phyloP scores from a whole-genome alignment of 805 yeast species.

The Metschnikowia hibisci region DNA sequence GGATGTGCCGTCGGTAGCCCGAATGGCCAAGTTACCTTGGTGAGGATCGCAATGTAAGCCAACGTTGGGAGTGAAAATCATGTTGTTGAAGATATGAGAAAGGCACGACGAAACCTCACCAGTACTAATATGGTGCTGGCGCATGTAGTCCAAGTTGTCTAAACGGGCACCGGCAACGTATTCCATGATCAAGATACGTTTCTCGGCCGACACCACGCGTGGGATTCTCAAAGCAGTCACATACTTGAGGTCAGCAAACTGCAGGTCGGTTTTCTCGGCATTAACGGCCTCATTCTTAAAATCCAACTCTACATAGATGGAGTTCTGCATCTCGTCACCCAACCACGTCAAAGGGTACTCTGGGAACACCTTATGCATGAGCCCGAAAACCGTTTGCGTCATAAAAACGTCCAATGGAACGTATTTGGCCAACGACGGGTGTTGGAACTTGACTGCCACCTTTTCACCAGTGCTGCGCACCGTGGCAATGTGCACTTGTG shows the following conservation, averaged over 20 bases:
- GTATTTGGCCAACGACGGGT: conserved; percentile 79
- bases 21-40: conserved; percentile 91
- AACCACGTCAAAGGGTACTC: conserved; percentile 93
- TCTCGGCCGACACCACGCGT: conserved; percentile 56
- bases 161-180: conserved; percentile 76
- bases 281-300: conserved; percentile 84
- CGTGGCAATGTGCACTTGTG: conserved; percentile 87
- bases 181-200: conserved; percentile 84
- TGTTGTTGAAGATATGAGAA: conserved; percentile 85
- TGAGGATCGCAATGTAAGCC: conserved; percentile 98
- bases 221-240: conserved; percentile 83
- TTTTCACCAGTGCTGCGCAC: conserved; percentile 54
- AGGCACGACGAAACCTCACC: conserved; percentile 80
- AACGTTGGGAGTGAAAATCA: conserved; percentile 92
- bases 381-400: conserved; percentile 69
- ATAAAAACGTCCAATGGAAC: conserved; percentile 86
- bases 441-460: conserved; percentile 95
- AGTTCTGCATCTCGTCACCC: conserved; percentile 85
- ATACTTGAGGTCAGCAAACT: conserved; percentile 53
- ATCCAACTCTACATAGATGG: conserved; percentile 88
- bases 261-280: conserved; percentile 63
- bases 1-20: conserved; percentile 25
- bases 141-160: conserved; percentile 68
- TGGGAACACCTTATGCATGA: conserved; percentile 79
- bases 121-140: conserved; percentile 60